Evolutionary conservation across 1,139 yeast species (phyloP), one percentile per base, ranked within the genome.

Genomic region (Pichia kudriavzevii): DNA sequence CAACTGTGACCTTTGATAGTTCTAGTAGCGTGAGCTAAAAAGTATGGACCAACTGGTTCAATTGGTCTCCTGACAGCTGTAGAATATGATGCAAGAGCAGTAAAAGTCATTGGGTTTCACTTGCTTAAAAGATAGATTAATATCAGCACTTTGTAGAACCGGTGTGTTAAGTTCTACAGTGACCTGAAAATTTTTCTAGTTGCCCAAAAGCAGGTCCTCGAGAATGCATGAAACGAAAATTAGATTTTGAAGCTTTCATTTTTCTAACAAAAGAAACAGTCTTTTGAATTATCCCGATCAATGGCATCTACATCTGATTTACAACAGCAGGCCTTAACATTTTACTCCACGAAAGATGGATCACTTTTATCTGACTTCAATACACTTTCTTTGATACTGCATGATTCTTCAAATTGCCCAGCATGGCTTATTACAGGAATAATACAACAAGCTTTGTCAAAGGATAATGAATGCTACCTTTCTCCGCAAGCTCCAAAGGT

Each of bases 21-120:
- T 71, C 98, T 82, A 50, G 95, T 79, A 42, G 98, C 98, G 57
- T 93, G 98, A 40, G 96, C 95, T 55, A 93, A 71, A 67, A 85
- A 91, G 59, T 75, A 82, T 47, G 93, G 93, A 38, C 99, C 99
- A 49, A 88, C 96, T 25, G 98, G 97, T 66, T 91, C 98, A 47
- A 88, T 70, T 44, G 91, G 80, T 60, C 95, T 88, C 58, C 84
- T 83, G 36, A 72, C 72, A 38, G 94, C 77, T 21, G 79, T 70
- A 23, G 37, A 36, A 20, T 72, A 73, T 42, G 68, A 65, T 44
- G 72, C 63, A 31, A 58, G 62, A 34, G 72, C 66, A 51, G 68
- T 70, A 40, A 56, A 51, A 16, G 43, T 19, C 43, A 40, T 40
- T n/a, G n/a, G n/a, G n/a, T n/a, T n/a, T n/a, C n/a, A n/a, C n/a